These are phyloP conservation scores for Fusarium sp. DNA, from an alignment of 2,329 filamentous ascomycete genomes.

Conservation along the genomic window DNA sequence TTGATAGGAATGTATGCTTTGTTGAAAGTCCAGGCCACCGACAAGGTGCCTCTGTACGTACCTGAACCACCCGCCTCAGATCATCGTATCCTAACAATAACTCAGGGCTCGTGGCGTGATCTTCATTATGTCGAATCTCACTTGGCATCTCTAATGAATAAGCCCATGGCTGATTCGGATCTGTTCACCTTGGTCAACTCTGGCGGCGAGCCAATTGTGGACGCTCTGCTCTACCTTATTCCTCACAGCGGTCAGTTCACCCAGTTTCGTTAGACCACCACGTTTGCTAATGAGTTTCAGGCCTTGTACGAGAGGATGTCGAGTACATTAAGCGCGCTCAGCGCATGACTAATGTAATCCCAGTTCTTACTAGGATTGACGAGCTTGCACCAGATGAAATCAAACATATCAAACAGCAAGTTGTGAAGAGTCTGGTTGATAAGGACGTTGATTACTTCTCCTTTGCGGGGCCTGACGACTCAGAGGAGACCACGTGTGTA, in stretches of 20 bases:
- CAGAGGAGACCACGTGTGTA: slow-evolving; percentile 53
- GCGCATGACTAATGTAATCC: slow-evolving; percentile 82
- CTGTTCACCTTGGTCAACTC: slow-evolving; percentile 80
- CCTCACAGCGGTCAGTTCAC: slow-evolving; percentile 64
- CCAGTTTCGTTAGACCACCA: not conserved
- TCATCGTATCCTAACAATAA: slow-evolving; percentile 49
- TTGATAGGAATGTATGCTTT: slow-evolving; percentile 94
- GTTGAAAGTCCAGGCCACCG: slow-evolving; percentile 80
- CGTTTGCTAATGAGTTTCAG: slow-evolving; percentile 36
- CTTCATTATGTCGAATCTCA: slow-evolving; percentile 74
- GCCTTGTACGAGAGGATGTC: slow-evolving; percentile 61
- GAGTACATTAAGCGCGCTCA: slow-evolving; percentile 75
- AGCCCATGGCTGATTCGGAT: slow-evolving; percentile 75
- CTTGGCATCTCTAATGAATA: slow-evolving; percentile 42
- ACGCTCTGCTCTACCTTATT: slow-evolving; percentile 85
- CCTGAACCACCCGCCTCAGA: slow-evolving; percentile 8
- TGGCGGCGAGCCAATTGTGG: slow-evolving; percentile 82
- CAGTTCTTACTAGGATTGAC: slow-evolving; percentile 81
- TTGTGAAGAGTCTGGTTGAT: slow-evolving; percentile 63
- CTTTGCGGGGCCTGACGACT: slow-evolving; percentile 57
- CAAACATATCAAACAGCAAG: slow-evolving; percentile 64
- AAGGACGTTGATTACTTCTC: slow-evolving; percentile 71
- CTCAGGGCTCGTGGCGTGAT: slow-evolving; percentile 66
- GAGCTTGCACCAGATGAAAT: slow-evolving; percentile 67
- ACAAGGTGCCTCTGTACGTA: slow-evolving; percentile 60